phyloP scores from a whole-genome alignment of 306 rosid genomes.

The Luffa aegyptiaca region DNA sequence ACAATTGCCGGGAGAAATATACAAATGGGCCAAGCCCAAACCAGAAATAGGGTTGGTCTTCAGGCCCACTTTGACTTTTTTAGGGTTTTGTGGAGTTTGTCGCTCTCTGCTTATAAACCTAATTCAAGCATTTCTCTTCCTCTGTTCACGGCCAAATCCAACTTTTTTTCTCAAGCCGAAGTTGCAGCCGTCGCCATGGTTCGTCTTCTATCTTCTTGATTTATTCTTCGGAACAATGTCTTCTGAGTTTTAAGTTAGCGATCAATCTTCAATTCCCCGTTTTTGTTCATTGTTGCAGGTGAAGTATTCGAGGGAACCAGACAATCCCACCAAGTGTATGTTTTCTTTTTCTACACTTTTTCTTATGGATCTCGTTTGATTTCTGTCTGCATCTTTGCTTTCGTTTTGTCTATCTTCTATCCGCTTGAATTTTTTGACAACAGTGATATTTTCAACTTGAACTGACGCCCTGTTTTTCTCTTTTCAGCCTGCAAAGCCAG shows the following conservation, averaged over 20 bases:
- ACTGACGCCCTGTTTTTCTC: not conserved
- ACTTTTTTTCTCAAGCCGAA: not conserved
- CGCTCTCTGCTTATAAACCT: not conserved
- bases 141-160: not conserved
- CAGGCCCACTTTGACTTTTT: not conserved
- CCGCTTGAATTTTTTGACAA: not conserved
- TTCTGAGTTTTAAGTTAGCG: not conserved
- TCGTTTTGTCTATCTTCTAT: not conserved
- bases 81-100: constrained; percentile 1
- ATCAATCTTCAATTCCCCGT: not conserved
- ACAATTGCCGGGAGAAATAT: not conserved
- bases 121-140: not conserved
- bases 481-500: constrained; percentile 93
- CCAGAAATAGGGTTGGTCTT: not conserved
- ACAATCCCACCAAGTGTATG: constrained; percentile 77
- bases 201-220: not conserved
- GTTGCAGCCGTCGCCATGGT: constrained; percentile 44
- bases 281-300: constrained; percentile 32
- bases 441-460: too few relatives aligned
- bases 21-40: not conserved
- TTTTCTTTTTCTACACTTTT: not conserved
- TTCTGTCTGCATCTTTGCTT: not conserved
- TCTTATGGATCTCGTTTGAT: not conserved
- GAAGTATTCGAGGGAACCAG: constrained; percentile 92
- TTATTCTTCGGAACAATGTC: not conserved